Percentiles rank a stretch among this genome's conserved stretches.
phyloP scores from a whole-genome alignment of 2,329 filamentous ascomycete species.

The Orbilia javanica region DNA sequence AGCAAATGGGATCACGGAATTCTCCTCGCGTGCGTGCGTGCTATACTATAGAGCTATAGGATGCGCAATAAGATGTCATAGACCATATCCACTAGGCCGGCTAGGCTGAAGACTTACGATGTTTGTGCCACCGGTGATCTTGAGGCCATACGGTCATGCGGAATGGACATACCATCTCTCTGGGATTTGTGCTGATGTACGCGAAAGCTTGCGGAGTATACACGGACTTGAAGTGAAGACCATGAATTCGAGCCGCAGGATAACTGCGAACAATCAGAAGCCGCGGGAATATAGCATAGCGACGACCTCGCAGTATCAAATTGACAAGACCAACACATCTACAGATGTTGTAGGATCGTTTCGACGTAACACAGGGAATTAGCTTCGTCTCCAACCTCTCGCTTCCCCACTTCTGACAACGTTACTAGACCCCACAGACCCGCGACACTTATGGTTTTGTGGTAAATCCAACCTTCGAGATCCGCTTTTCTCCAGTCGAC shows the following conservation, averaged over 20 bases:
- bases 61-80: constrained; percentile 27
- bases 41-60: background rate
- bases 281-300: background rate
- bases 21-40: constrained; percentile 15
- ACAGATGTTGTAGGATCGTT: constrained; percentile 9
- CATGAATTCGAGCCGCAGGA: background rate
- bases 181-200: constrained; percentile 2
- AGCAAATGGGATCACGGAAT: constrained; percentile 22
- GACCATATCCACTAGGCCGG: background rate
- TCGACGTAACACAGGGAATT: constrained; percentile 17
- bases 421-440: constrained; percentile 11
- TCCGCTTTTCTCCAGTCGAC: background rate
- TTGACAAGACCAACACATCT: constrained; percentile 1
- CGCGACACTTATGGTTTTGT: background rate
- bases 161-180: background rate
- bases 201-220: background rate
- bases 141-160: constrained; percentile 1
- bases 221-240: background rate
- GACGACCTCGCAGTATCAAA: background rate
- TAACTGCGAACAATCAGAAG: background rate
- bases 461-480: background rate
- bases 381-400: constrained; percentile 15
- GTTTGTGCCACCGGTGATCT: constrained; percentile 15
- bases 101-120: constrained; percentile 10
- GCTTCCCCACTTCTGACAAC: constrained; percentile 17